phyloP scores from a whole-genome alignment of 2,329 filamentous ascomycete genomes.

The Pochonia chlamydosporia region DNA sequence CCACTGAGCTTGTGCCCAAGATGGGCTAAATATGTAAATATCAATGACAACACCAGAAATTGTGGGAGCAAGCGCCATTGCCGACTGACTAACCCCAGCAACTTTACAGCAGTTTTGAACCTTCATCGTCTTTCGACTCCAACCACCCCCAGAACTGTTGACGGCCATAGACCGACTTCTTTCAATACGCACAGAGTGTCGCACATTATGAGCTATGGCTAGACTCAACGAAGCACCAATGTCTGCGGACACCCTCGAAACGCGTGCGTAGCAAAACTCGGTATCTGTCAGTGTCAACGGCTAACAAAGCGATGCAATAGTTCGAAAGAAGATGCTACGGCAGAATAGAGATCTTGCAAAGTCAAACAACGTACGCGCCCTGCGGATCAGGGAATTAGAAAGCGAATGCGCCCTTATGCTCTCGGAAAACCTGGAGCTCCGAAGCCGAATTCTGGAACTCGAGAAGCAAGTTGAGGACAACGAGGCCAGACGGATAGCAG shows the following conservation, averaged over 20 bases:
- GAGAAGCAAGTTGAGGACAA: slow-evolving; percentile 62
- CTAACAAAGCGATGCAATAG: slow-evolving; percentile 32
- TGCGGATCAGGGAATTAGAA: slow-evolving; percentile 71
- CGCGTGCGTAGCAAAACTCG: slow-evolving; percentile 46
- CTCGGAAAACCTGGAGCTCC: slow-evolving; percentile 72
- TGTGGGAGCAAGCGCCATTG: slow-evolving; percentile 2
- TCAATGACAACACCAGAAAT: slow-evolving; percentile 22
- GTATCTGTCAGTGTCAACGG: background rate
- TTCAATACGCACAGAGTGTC: slow-evolving; percentile 8
- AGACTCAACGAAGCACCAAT: slow-evolving; percentile 70
- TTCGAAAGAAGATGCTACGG: slow-evolving; percentile 72
- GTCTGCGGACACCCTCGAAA: slow-evolving; percentile 65
- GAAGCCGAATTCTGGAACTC: slow-evolving; percentile 63
- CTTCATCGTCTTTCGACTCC: background rate
- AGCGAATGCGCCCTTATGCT: slow-evolving; percentile 69
- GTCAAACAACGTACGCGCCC: slow-evolving; percentile 70
- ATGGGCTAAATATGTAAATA: slow-evolving; percentile 25
- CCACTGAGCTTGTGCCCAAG: slow-evolving; percentile 17
- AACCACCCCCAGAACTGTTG: background rate
- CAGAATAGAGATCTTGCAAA: slow-evolving; percentile 82
- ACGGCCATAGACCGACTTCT: background rate
- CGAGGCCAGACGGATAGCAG: slow-evolving; percentile 51
- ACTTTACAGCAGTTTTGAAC: background rate
- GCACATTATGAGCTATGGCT: slow-evolving; percentile 57
- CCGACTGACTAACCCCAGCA: slow-evolving; percentile 8